Percentiles rank a stretch among this genome's conserved stretches.
Evolutionary conservation across 257 asterid genomes (phyloP).

Genomic region (Lavandula angustifolia): DNA sequence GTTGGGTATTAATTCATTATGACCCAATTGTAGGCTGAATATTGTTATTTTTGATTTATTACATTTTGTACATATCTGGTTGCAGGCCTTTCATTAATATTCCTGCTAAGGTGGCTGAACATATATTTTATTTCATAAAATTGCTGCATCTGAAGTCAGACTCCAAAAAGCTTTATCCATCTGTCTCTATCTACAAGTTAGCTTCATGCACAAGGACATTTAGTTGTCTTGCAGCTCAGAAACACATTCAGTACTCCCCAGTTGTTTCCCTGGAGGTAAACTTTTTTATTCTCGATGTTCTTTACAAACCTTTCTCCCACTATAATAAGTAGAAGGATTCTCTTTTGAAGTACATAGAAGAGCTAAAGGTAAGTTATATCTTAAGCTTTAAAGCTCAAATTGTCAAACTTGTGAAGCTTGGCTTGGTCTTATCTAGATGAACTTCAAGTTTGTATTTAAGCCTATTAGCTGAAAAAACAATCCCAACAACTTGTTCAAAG

Average conservation of each 20-base stretch:
- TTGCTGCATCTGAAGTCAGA: slow-evolving; percentile 44
- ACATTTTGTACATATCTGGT: slow-evolving; percentile 26
- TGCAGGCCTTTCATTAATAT: slow-evolving; percentile 69
- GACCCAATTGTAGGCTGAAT: slow-evolving; percentile 14
- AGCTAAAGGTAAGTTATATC: slow-evolving; percentile 18
- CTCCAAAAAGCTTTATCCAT: slow-evolving; percentile 42
- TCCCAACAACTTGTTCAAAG: slow-evolving; percentile 1
- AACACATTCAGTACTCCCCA: slow-evolving; percentile 69
- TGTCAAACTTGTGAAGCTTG: slow-evolving; percentile 12
- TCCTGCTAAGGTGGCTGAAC: slow-evolving; percentile 50
- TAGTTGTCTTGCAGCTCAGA: slow-evolving; percentile 73
- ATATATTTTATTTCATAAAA: slow-evolving; percentile 43
- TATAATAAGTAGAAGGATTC: slow-evolving; percentile 16
- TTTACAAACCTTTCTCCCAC: slow-evolving; percentile 8
- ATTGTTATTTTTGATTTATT: slow-evolving; percentile 26
- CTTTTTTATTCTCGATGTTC: slow-evolving; percentile 24
- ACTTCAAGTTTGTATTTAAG: slow-evolving; percentile 9
- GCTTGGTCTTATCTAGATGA: slow-evolving; percentile 19
- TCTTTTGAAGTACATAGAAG: slow-evolving; percentile 17
- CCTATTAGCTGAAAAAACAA: neutral
- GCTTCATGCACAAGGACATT: slow-evolving; percentile 69
- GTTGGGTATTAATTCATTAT: neutral
- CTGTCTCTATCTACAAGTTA: slow-evolving; percentile 45
- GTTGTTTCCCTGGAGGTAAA: slow-evolving; percentile 69
- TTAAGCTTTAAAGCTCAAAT: slow-evolving; percentile 11